phyloP scores from a whole-genome alignment of 1,284 basidiomycete species.

The Jaminaea rosea region DNA sequence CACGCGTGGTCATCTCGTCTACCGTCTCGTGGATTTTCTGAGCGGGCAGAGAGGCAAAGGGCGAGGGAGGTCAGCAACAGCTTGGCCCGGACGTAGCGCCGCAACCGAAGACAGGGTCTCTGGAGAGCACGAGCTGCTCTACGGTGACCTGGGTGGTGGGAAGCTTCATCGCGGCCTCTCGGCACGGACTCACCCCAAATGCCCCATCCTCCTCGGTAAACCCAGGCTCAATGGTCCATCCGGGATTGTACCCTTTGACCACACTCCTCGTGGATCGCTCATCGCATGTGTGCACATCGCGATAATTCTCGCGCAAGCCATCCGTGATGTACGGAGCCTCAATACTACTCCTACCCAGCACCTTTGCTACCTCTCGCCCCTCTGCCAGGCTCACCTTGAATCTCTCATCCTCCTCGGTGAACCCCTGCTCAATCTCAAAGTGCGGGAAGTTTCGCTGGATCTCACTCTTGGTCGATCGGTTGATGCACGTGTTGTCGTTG shows the following conservation, averaged over 20 bases:
- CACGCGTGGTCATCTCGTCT: conserved; percentile 5
- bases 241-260: neutral
- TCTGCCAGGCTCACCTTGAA: conserved; percentile 4
- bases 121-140: too few relatives aligned
- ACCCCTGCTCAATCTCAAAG: neutral
- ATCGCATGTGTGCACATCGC: conserved; percentile 10
- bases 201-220: conserved; percentile 6
- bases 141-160: too few relatives aligned
- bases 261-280: conserved; percentile 2
- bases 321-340: conserved; percentile 2
- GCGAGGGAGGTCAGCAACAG: too few relatives aligned
- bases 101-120: too few relatives aligned
- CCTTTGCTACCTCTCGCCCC: too few relatives aligned
- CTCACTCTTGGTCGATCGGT: neutral
- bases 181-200: conserved; percentile 6
- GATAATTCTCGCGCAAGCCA: conserved; percentile 7
- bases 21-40: conserved; percentile 3
- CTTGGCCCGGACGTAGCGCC: too few relatives aligned
- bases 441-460: neutral
- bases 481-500: neutral
- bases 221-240: conserved; percentile 4
- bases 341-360: neutral
- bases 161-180: too few relatives aligned
- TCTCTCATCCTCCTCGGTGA: neutral
- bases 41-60: too few relatives aligned